Conservation (phyloP, 2,329 filamentous ascomycete genomes). For the Fusarium heterosporum region DNA sequence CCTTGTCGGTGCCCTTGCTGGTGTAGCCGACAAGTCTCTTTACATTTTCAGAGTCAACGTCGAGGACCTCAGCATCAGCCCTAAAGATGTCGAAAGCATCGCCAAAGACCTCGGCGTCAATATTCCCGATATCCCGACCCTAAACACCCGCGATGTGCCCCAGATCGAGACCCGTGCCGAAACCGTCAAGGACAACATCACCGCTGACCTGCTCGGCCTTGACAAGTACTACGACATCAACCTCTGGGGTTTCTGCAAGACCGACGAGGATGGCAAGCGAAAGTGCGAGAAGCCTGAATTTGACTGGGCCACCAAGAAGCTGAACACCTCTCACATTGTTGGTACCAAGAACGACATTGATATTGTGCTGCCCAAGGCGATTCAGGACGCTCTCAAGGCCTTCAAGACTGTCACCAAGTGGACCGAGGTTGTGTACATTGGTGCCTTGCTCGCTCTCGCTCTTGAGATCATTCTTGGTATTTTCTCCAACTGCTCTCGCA, state of each 20-base stretch:
- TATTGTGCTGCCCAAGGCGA: slow-evolving; percentile 73
- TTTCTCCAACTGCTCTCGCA: slow-evolving; percentile 84
- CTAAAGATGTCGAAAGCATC: slow-evolving; percentile 52
- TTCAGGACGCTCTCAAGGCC: slow-evolving; percentile 74
- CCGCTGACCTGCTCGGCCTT: slow-evolving; percentile 69
- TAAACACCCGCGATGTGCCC: slow-evolving; percentile 43
- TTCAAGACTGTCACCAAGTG: slow-evolving; percentile 82
- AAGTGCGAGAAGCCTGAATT: slow-evolving; percentile 78
- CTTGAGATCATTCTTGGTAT: slow-evolving; percentile 82
- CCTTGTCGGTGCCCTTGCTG: slow-evolving; percentile 67
- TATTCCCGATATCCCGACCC: slow-evolving; percentile 30
- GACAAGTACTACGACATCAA: slow-evolving; percentile 83
- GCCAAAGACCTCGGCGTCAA: slow-evolving; percentile 48
- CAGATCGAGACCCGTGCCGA: slow-evolving; percentile 65
- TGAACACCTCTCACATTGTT: slow-evolving; percentile 71
- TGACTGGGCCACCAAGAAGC: slow-evolving; percentile 80
- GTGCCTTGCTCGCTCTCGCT: slow-evolving; percentile 76
- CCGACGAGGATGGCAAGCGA: slow-evolving; percentile 63
- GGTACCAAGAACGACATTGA: slow-evolving; percentile 61
- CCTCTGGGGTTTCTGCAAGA: slow-evolving; percentile 89
- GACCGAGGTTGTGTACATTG: slow-evolving; percentile 84
- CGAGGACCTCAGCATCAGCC: slow-evolving; percentile 63
- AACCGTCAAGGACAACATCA: slow-evolving; percentile 60
- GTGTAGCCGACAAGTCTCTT: slow-evolving; percentile 66
- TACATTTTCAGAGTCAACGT: slow-evolving; percentile 72